Base-by-base conservation (phyloP, 768 basidiomycete genomes). In the Phanerodontia chrysosporium region DNA sequence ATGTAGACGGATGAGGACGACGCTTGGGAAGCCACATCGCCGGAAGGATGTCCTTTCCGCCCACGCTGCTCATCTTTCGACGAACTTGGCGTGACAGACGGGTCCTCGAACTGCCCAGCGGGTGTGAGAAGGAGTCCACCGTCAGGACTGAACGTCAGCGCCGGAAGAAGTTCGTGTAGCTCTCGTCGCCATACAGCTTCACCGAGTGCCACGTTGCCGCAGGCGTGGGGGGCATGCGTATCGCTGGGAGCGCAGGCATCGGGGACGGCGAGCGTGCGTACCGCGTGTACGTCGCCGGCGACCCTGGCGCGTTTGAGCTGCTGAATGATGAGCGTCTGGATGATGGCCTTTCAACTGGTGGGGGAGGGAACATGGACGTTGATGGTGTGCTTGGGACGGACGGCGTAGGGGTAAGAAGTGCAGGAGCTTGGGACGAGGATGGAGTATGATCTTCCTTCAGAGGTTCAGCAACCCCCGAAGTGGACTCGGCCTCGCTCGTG, bases 101-200 rank as follows among this genome's bases (percentile, higher is more conserved):
- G 90, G 71, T 98, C 96, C 69, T 98, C 95, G 66, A 97, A 98
- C 69, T 96, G 92, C 0, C 97, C 97, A 1, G 97, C 96, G 0
- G 97, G 97, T 0, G 97, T 98, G 64, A 98, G 77, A 46, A 99
- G 80, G 35, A 99, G 77, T 10, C 88, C 92, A 0, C 97, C 97
- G 69, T 99, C 97, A 1, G 96, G 92, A 56, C 92, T 94, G 74
- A 98, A 99, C 12, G 89, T 88, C 60, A 99, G 35, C 97, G 82
- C 28, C 97, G 78, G 80, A 98, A 99, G 77, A 98, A 99, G 66
- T 95, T 94, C 3, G 93, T 94, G 67, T 85, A 92, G 64, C 87
- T 91, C 72, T 98, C 95, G 72, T 98, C 96, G 48, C 95, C 94
- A 67, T 98, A 99, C 14, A 99, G 77, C 68, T 87, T 87, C 59